Conservation (phyloP, 179 eudicot genomes). For the Silene noctiflora region DNA sequence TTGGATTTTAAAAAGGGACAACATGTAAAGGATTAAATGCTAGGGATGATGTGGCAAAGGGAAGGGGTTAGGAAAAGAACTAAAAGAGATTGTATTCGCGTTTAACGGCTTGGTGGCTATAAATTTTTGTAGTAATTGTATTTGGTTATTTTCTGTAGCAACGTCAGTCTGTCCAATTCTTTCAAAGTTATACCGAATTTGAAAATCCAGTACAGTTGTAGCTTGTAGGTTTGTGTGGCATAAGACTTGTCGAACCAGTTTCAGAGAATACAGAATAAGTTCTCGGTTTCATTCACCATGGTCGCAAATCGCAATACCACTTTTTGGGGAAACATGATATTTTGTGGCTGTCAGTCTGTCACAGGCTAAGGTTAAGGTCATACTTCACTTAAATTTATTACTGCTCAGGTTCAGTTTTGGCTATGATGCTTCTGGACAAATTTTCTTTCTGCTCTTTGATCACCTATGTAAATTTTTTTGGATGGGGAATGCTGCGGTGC, state of each 20-base stretch:
- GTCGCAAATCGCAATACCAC: not conserved
- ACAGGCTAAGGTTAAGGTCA: not conserved
- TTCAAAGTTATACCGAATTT: not conserved
- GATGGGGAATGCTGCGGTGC: not conserved
- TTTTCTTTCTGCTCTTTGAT: not conserved
- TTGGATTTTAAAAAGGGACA: too few relatives aligned
- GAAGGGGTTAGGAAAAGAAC: too few relatives aligned
- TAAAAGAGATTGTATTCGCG: too few relatives aligned
- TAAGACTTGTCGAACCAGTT: not conserved
- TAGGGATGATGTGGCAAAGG: not conserved
- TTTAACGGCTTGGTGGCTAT: not conserved
- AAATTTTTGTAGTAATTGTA: not conserved
- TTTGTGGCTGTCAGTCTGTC: constrained; percentile 1
- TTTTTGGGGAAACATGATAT: not conserved
- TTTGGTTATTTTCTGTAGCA: not conserved
- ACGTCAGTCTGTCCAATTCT: not conserved
- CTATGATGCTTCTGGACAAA: not conserved
- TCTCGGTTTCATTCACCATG: not conserved
- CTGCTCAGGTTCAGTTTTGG: not conserved
- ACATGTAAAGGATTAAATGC: too few relatives aligned
- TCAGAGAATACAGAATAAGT: not conserved
- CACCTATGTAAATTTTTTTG: not conserved
- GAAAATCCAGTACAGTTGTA: constrained; percentile 1
- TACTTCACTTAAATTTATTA: not conserved
- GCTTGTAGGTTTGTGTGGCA: not conserved